A percentile compares a stretch with the other conserved stretches of the same genome.
Evolutionary conservation across 305 asterid genomes (phyloP).

Genomic region (Solanum chacoense): DNA sequence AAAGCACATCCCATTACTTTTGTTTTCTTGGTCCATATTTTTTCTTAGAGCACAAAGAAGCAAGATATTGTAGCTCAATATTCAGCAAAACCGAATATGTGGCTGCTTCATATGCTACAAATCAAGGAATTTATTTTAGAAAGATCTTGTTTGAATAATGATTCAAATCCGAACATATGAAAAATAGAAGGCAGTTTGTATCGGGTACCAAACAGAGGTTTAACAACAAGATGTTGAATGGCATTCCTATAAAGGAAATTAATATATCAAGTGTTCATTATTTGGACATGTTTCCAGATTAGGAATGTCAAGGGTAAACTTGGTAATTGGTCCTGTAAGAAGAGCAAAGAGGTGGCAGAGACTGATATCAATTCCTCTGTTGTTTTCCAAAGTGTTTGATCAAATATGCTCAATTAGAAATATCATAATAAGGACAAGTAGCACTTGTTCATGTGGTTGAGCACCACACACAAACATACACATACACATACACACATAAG

Average conservation of each 20-base stretch:
- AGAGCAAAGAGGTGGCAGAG: background rate
- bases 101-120: background rate
- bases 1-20: background rate
- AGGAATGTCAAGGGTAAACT: background rate
- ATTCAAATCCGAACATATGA: background rate
- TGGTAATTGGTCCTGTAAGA: constrained; percentile 7
- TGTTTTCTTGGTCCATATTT: background rate
- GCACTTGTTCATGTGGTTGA: background rate
- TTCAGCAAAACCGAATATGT: no score
- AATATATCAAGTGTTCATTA: background rate
- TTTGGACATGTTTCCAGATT: background rate
- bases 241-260: background rate
- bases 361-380: background rate
- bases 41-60: background rate
- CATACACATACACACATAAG: background rate
- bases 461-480: background rate
- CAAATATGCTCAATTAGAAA: background rate
- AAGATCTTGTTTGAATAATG: background rate
- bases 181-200: background rate
- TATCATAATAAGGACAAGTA: background rate
- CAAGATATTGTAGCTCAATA: background rate
- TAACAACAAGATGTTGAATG: background rate
- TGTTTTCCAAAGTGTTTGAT: background rate
- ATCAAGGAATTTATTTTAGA: background rate
- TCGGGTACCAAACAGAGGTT: background rate